Percentiles rank a stretch among this genome's conserved stretches.
These are phyloP conservation scores for Perilla frutescens DNA, from an alignment of 257 asterid species.

Conservation along the genomic window DNA sequence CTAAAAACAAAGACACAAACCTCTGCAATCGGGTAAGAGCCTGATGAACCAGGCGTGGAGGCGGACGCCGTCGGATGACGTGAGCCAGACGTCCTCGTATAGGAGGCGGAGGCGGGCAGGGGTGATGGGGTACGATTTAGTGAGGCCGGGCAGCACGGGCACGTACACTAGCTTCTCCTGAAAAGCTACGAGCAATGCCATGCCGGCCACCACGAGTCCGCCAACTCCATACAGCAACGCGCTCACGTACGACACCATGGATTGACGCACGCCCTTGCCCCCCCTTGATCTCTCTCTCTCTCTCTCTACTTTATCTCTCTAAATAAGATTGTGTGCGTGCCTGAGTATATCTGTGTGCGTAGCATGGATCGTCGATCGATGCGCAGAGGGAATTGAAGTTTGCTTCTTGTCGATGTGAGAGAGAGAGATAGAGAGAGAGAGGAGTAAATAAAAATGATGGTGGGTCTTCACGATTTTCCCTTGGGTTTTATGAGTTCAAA, in stretches of 20 bases:
- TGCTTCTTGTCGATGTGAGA: conserved; percentile 14
- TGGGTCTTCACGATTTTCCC: conserved; percentile 20
- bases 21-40: conserved; percentile 75
- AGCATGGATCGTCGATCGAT: conserved; percentile 32
- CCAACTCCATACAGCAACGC: conserved; percentile 79
- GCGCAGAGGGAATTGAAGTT: conserved; percentile 30
- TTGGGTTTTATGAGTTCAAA: conserved; percentile 14
- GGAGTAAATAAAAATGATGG: neutral
- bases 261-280: conserved; percentile 34
- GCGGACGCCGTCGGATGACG: conserved; percentile 94
- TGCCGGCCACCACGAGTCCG: conserved; percentile 87
- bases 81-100: conserved; percentile 96
- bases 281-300: conserved; percentile 28
- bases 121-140: conserved; percentile 87
- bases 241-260: conserved; percentile 84
- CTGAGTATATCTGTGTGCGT: neutral
- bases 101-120: conserved; percentile 86
- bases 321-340: neutral
- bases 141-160: conserved; percentile 93
- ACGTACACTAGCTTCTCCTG: conserved; percentile 97
- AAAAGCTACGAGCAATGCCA: conserved; percentile 92
- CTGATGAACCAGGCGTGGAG: conserved; percentile 98
- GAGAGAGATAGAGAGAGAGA: conserved; percentile 8
- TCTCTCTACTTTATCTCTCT: conserved; percentile 32
- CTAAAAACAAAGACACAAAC: conserved; percentile 31